These are phyloP conservation scores for Mrakiaceae sp. DNA, from an alignment of 1,284 basidiomycete species.

Conservation along the genomic window DNA sequence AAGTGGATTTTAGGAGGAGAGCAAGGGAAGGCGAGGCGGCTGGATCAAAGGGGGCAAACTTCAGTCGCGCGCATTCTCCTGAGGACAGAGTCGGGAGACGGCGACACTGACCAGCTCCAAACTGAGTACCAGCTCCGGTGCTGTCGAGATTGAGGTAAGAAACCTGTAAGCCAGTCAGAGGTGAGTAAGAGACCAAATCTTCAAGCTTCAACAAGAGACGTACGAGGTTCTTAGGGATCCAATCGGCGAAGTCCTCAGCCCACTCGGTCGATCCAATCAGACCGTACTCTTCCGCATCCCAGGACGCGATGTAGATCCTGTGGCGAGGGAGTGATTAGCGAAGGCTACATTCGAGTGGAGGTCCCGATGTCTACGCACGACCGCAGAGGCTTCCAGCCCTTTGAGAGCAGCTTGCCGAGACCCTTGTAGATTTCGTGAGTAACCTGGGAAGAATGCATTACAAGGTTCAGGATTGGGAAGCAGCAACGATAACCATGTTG, in stretches of 20 bases:
- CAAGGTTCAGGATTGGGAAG: too few species aligned
- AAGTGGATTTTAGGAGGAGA: constrained; percentile 55
- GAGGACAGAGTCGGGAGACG: neutral
- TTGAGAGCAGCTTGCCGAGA: constrained; percentile 57
- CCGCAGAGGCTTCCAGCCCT: constrained; percentile 79
- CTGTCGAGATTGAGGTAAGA: constrained; percentile 73
- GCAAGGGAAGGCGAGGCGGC: constrained; percentile 61
- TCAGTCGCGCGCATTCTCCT: too few species aligned
- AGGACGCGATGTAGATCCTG: constrained; percentile 77
- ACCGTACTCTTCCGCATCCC: constrained; percentile 88
- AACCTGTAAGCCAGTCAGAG: constrained; percentile 25
- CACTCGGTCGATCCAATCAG: constrained; percentile 79
- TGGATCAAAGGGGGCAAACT: neutral
- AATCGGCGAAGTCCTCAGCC: constrained; percentile 76
- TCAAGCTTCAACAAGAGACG: too few species aligned
- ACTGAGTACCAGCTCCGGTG: constrained; percentile 57
- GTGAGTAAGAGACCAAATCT: too few species aligned
- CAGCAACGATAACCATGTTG: too few species aligned
- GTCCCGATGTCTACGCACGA: constrained; percentile 47
- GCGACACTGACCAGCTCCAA: constrained; percentile 35
- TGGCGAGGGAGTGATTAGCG: constrained; percentile 48
- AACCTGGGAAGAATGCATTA: constrained; percentile 29
- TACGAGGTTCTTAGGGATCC: constrained; percentile 59
- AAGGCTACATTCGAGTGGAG: neutral
- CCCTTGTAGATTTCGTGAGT: constrained; percentile 72